Evolutionary conservation across 164 flowering plant genomes (phyloP), one percentile per base, ranked within the genome.

Genomic region (Stephania yunnanensis): DNA sequence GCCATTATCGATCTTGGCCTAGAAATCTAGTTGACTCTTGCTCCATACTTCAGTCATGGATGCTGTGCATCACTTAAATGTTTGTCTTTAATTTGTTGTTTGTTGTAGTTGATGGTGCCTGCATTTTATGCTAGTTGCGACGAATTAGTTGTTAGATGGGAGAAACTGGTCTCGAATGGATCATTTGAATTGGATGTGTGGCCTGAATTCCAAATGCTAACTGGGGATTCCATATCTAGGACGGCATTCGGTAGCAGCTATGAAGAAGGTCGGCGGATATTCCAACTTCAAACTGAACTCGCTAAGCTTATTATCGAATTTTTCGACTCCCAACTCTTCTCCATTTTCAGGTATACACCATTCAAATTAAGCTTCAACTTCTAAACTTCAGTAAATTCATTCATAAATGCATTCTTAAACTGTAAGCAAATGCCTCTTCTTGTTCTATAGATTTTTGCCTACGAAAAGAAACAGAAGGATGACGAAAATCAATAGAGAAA

Each of bases 241-340:
- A 76, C 87, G 0, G 84, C 87, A 31, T 83, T 84, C 70, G 86
- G 86, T 6, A 83, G 87, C 53, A 80, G 68, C 78, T 84, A 78
- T 71, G 83, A 83, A 71, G 82, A 85, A 78, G 87, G 88, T 31
- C 80, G 78, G 71, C 80, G 46, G 17, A 73, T 84, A 45, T 87
- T 86, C 74, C 79, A 83, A 70, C 81, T 82, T 44, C 85, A 81
- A 31, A 74, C 72, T n/a, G 87, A 85, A 71, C 84, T 73, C 20
- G 71, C 73, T 22, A 61, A 67, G 50, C 81, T 80, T 71, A 20
- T 73, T 15, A 6, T 45, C 36, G 52, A 74, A 10, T 68, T 63
- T 13, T 7, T 36, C 53, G 30, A 17, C 20, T 74, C 15, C 11
- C 6, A 55, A 19, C 68, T 63, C 36, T 45, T 77, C 61, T 78